Evolutionary conservation across 2,329 filamentous ascomycete genomes (phyloP), one percentile per base, ranked within the genome.

Genomic region (Didymella pinodella): DNA sequence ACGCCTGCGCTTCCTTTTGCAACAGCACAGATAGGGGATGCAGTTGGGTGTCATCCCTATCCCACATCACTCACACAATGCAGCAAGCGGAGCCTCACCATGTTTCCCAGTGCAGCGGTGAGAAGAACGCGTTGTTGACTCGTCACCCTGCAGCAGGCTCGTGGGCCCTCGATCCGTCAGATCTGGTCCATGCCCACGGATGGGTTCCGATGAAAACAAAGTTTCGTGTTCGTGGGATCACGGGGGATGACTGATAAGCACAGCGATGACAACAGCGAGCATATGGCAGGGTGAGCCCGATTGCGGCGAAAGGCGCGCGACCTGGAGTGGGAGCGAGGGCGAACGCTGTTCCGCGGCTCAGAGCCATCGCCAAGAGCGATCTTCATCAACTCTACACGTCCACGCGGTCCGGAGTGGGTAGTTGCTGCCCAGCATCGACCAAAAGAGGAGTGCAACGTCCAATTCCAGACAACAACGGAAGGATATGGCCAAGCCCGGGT

Each of bases 11-110:
- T 52, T 52, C 18, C 36, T 56, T 45, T 52, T 56, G 57, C 52
- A 57, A 46, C 58, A 49, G n/a, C 26, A 38, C 38, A 61, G 58
- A 61, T 57, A 61, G 53, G 58, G 32, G 53, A 47, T 47, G 41
- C 49, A 44, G 28, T 49, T 11, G 18, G 25, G 44, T 49, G 54
- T 51, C 53, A 54, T 61, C 41, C 22, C 44, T 52, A 47, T 47
- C 20, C 26, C 36, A 34, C 20, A 45, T 22, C 36, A 41, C 29
- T 28, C 14, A 29, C 26, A 44, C 26, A 25, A 31, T 48, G 51
- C 51, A 48, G 26, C 43, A 43, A 16, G 41, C 52, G 29, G 50
- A 52, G 52, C 57, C 52, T 56, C 52, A 55, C 44, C 36, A 28
- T 29, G 48, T 45, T 25, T 55, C 57, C 52, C 48, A 36, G 44